Evolutionary conservation across 345 rosid species (phyloP).

Genomic region (Camelina sativa): DNA sequence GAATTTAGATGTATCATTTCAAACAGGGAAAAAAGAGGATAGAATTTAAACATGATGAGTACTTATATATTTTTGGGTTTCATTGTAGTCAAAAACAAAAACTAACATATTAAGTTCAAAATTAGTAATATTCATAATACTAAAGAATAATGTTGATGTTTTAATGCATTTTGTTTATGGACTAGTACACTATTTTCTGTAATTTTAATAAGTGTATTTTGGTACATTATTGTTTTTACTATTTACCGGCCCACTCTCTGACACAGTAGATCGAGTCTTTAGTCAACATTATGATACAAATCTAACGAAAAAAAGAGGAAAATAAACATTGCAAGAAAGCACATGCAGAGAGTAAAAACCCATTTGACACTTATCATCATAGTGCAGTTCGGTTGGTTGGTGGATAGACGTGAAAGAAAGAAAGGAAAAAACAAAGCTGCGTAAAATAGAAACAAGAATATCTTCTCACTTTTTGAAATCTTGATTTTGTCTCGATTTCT

Average conservation of each 20-base stretch:
- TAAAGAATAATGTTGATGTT: not conserved
- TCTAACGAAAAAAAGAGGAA: not conserved
- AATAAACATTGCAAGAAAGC: conserved; percentile 1
- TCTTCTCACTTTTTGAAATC: conserved; percentile 41
- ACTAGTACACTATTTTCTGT: not conserved
- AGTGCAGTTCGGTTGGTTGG: conserved; percentile 35
- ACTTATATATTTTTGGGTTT: no score
- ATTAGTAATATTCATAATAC: not conserved
- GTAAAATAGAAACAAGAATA: conserved; percentile 37
- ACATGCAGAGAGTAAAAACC: conserved; percentile 9
- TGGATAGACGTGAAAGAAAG: conserved; percentile 19
- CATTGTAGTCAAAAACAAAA: no score
- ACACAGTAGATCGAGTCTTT: not conserved
- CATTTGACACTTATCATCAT: conserved; percentile 22
- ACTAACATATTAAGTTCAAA: no score
- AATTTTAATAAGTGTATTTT: not conserved
- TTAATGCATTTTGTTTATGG: not conserved
- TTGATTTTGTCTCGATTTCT: conserved; percentile 41
- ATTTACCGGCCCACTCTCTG: conserved; percentile 21
- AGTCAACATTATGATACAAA: conserved; percentile 32
- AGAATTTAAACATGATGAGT: no score
- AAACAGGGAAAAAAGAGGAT: no score
- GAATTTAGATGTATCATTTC: no score
- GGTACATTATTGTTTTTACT: conserved; percentile 36
- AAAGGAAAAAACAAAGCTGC: conserved; percentile 10